Conservation (phyloP, 192 early-diverging fungal genomes). For the Coemansia furcata region DNA sequence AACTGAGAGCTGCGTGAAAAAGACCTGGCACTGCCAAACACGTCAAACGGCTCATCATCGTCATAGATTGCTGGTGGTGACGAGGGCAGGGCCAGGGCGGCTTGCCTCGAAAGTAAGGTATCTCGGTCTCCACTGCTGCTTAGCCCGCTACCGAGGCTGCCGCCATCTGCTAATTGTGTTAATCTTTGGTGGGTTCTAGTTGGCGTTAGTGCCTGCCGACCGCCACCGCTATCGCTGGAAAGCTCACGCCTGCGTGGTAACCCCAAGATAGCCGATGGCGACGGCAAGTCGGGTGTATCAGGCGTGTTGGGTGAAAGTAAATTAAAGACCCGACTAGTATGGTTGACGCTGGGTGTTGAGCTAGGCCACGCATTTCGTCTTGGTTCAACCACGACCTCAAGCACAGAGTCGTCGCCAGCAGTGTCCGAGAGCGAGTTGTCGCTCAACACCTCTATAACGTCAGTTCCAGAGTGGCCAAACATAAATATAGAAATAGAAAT, state of each 20-base stretch:
- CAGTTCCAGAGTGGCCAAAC: slow-evolving; percentile 3
- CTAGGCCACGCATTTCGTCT: background rate
- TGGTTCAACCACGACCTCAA: background rate
- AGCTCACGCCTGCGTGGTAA: background rate
- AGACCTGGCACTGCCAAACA: background rate
- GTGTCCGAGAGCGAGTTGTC: slow-evolving; percentile 1
- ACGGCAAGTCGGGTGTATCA: slow-evolving; percentile 39
- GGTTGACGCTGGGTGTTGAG: slow-evolving; percentile 3
- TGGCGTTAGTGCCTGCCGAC: background rate
- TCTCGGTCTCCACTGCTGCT: background rate
- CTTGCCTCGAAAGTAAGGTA: slow-evolving; percentile 3
- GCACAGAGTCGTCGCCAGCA: background rate
- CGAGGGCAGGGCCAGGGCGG: slow-evolving; percentile 36
- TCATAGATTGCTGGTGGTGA: slow-evolving; percentile 19
- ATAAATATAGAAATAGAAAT: background rate
- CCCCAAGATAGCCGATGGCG: slow-evolving; percentile 27
- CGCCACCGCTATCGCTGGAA: background rate
- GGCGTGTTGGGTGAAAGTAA: slow-evolving; percentile 11
- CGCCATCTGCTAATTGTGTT: background rate
- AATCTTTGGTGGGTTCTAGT: background rate
- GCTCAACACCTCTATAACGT: slow-evolving; percentile 17
- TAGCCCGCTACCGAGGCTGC: background rate
- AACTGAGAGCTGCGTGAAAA: background rate
- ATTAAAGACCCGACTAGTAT: background rate
- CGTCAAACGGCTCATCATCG: background rate